Conservation (phyloP, 306 rosid species). For the Datisca glomerata region DNA sequence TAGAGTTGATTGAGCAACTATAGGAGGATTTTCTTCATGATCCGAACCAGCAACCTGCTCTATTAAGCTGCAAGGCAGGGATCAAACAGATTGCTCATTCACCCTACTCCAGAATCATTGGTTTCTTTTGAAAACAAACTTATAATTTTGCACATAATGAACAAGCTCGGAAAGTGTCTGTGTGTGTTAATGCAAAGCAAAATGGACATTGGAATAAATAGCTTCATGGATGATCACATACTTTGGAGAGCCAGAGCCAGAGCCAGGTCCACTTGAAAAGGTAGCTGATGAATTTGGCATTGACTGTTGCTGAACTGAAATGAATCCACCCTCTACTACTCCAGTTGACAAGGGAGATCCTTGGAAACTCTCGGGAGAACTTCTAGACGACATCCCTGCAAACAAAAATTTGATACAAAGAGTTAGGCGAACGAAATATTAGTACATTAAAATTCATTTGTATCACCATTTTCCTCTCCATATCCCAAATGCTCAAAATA, state of each 20-base stretch:
- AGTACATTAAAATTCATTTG: no score
- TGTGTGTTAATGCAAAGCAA: no score
- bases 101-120: no score
- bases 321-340: conserved; percentile 21
- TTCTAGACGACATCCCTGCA: conserved; percentile 58
- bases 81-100: not conserved
- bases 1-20: not conserved
- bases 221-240: conserved; percentile 34
- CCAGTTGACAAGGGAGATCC: conserved; percentile 48
- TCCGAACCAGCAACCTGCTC: conserved; percentile 45
- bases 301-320: conserved; percentile 40
- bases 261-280: conserved; percentile 31
- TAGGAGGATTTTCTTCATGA: conserved; percentile 16
- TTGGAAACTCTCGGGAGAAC: conserved; percentile 28
- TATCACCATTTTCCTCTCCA: no score
- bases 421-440: no score
- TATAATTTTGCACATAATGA: no score
- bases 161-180: no score
- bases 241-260: conserved; percentile 48
- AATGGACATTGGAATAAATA: no score
- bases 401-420: no score
- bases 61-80: conserved; percentile 40
- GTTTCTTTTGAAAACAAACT: no score
- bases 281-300: conserved; percentile 40
- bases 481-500: no score